Evolutionary conservation across 768 basidiomycete genomes (phyloP), one percentile per base, ranked within the genome.

Genomic region (Mycena alexandri): DNA sequence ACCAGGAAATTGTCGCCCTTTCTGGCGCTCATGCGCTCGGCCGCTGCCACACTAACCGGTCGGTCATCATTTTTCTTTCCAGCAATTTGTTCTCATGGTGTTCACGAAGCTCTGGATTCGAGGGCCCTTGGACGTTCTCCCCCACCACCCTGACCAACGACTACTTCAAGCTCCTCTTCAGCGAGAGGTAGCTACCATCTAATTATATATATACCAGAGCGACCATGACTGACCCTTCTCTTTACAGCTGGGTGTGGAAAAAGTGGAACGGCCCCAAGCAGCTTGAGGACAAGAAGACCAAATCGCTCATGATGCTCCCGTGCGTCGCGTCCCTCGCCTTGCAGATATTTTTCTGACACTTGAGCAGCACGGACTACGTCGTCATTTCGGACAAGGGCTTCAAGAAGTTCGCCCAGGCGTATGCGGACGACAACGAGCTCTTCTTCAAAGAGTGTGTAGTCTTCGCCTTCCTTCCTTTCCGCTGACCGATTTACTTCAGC

Each of bases 1-100:
- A 99, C 80, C 94, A 94, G 79, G 97, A 98, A 82, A 99, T 99
- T 55, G 96, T 98, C 67, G 94, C 95, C 61, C 92, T 98, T 71
- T 88, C 89, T 24, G 97, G 97, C 69, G 96, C 94, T 42, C 97
- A 99, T 76, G 96, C 95, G 65, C 89, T 99, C 50, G 97, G 98
- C 24, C 93, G 97, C 76, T 97, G 95, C 86, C 97, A 99, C 84
- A 64, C 84, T 63, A 87, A 93, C 79, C 89, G 94, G 87, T 88
- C 75, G 71, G 81, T 19, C 42, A 47, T 41, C 4, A 72, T 10
- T 14, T 36, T 11, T 54, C 2, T 43, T 56, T 9, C n/a, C 55
- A n/a, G 17, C 21, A 52, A n/a, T 55, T 10, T 41, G 3, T 41
- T 46, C 60, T 29, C 42, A 44, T 5, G 5, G 14, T 38, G 12